These are phyloP conservation scores for Penicillium sp. DNA, from an alignment of 2,329 filamentous ascomycete genomes.

Conservation along the genomic window DNA sequence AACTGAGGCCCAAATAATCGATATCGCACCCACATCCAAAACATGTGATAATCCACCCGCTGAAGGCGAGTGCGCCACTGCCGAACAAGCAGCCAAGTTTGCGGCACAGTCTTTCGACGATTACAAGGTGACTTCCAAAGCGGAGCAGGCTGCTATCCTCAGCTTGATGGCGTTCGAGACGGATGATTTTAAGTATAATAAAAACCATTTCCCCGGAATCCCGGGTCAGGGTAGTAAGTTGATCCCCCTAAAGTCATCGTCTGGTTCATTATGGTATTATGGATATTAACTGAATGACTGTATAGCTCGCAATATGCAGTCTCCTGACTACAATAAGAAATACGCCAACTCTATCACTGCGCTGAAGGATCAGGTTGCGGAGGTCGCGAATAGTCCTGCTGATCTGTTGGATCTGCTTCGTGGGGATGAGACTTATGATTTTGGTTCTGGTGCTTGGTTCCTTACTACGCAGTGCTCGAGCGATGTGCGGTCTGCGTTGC, in stretches of 20 bases:
- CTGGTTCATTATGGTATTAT: neutral
- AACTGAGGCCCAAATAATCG: slow-evolving; percentile 29
- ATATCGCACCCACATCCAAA: slow-evolving; percentile 59
- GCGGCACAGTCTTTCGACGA: slow-evolving; percentile 58
- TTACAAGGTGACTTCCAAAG: slow-evolving; percentile 56
- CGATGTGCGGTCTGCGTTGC: slow-evolving; percentile 46
- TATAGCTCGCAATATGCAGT: slow-evolving; percentile 63
- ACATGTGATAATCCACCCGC: slow-evolving; percentile 51
- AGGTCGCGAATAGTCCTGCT: slow-evolving; percentile 40
- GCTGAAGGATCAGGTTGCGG: slow-evolving; percentile 36
- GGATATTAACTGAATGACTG: neutral
- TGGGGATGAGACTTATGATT: slow-evolving; percentile 50
- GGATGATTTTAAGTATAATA: slow-evolving; percentile 68
- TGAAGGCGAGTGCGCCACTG: slow-evolving; percentile 64
- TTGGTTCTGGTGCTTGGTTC: slow-evolving; percentile 64
- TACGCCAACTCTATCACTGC: slow-evolving; percentile 54
- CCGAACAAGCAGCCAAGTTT: slow-evolving; percentile 59
- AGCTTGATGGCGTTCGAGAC: slow-evolving; percentile 72
- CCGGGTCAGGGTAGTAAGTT: slow-evolving; percentile 66
- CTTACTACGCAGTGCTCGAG: slow-evolving; percentile 54
- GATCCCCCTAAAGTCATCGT: no score
- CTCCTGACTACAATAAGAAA: slow-evolving; percentile 52
- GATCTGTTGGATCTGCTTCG: slow-evolving; percentile 54
- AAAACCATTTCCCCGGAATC: slow-evolving; percentile 58
- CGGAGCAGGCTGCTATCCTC: slow-evolving; percentile 69